Conservation (phyloP, 768 basidiomycete genomes). For the Suillus subaureus region DNA sequence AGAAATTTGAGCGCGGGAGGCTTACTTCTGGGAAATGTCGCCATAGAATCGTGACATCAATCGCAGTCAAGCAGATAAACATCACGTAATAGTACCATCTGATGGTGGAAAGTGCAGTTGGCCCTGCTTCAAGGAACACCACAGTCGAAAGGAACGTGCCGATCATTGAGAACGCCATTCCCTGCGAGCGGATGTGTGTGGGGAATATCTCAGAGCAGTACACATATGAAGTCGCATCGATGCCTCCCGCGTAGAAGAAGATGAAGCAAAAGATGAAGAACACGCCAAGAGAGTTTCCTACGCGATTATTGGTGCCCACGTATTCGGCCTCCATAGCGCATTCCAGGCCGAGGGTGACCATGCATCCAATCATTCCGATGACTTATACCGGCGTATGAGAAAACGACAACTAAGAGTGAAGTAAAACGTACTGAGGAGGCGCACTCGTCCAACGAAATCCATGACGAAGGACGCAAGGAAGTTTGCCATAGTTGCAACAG, state of each 20-base stretch:
- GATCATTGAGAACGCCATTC: constrained; percentile 8
- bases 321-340: constrained; percentile 2
- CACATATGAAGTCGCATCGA: constrained; percentile 8
- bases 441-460: constrained; percentile 4
- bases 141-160: constrained; percentile 12
- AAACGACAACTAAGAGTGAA: not conserved
- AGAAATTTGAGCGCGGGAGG: no score
- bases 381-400: not conserved
- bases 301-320: not conserved
- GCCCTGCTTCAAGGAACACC: constrained; percentile 7
- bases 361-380: constrained; percentile 2
- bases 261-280: constrained; percentile 12
- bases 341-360: not conserved
- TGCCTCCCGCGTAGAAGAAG: constrained; percentile 11
- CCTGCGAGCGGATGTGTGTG: constrained; percentile 5
- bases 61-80: constrained; percentile 1
- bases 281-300: constrained; percentile 3
- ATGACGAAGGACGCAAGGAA: constrained; percentile 1
- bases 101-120: constrained; percentile 1
- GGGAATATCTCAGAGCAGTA: constrained; percentile 9
- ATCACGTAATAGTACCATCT: constrained; percentile 9
- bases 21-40: constrained; percentile 10
- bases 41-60: constrained; percentile 5
- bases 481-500: not conserved
- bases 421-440: not conserved